phyloP scores from a whole-genome alignment of 2,329 filamentous ascomycete species.

The Colletotrichum cuscutae region DNA sequence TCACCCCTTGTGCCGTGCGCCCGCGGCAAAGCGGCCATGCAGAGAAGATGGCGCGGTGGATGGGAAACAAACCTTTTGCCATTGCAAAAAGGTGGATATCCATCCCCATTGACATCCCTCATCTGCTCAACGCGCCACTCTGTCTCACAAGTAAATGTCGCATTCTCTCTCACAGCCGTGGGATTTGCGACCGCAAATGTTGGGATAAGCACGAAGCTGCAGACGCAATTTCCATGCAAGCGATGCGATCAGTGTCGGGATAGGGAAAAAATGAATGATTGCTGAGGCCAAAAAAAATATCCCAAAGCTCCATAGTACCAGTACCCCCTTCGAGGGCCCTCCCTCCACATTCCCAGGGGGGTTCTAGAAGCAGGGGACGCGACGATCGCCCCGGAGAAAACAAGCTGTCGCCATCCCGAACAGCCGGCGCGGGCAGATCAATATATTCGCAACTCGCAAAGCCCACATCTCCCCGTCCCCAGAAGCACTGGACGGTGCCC shows the following conservation, averaged over 20 bases:
- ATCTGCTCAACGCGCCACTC: background rate
- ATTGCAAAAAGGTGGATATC: background rate
- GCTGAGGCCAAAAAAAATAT: background rate
- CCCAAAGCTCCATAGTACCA: background rate
- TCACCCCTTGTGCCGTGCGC: background rate
- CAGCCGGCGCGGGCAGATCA: conserved; percentile 19
- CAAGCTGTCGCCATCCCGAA: conserved; percentile 19
- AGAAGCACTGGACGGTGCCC: background rate
- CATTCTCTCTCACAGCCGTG: background rate
- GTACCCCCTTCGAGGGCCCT: background rate
- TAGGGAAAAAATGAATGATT: background rate
- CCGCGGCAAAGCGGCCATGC: background rate
- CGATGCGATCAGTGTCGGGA: background rate
- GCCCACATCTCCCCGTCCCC: background rate
- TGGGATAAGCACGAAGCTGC: background rate
- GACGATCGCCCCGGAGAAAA: conserved; percentile 4
- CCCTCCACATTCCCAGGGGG: background rate
- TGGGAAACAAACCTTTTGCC: background rate
- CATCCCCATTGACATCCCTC: background rate
- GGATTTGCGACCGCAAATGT: background rate
- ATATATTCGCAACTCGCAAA: conserved; percentile 23
- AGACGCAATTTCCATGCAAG: background rate
- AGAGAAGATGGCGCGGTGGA: background rate
- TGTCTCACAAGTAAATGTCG: background rate
- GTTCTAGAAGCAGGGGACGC: background rate